phyloP scores from a whole-genome alignment of 306 rosid genomes.

The Alnus glutinosa region DNA sequence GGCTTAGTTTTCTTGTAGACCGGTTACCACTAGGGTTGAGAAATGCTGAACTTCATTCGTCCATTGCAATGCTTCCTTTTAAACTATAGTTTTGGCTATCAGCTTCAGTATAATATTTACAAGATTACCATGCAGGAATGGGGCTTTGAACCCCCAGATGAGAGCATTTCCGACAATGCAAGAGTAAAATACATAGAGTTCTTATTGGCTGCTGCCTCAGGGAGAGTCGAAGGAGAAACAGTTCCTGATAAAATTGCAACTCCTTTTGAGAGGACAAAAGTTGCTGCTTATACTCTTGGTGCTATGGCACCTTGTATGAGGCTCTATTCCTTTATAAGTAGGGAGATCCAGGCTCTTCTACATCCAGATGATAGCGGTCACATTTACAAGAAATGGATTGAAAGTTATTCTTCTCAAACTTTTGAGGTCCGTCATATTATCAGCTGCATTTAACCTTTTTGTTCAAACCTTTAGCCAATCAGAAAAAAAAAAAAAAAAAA shows the following conservation, averaged over 20 bases:
- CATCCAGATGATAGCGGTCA: slow-evolving; percentile 47
- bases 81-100: slow-evolving; percentile 10
- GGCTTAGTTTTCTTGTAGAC: background rate
- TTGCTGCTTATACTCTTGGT: slow-evolving; percentile 93
- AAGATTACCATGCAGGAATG: slow-evolving; percentile 61
- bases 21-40: background rate
- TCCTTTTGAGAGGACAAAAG: slow-evolving; percentile 95
- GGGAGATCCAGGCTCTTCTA: slow-evolving; percentile 58
- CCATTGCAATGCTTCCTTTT: background rate
- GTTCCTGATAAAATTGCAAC: slow-evolving; percentile 94
- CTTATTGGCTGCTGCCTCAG: slow-evolving; percentile 91
- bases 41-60: background rate
- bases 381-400: slow-evolving; percentile 83
- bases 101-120: background rate
- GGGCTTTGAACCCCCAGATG: slow-evolving; percentile 65
- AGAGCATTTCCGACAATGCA: slow-evolving; percentile 56
- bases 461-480: slow-evolving; percentile 28
- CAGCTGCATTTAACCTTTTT: slow-evolving; percentile 14
- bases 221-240: slow-evolving; percentile 83
- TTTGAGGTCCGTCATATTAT: slow-evolving; percentile 75
- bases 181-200: slow-evolving; percentile 80
- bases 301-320: slow-evolving; percentile 98
- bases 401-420: slow-evolving; percentile 67
- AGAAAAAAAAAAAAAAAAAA: background rate
- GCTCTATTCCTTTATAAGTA: slow-evolving; percentile 80